Base-by-base conservation (phyloP, 1,139 yeast species). In the Hansenula lynferdii region DNA sequence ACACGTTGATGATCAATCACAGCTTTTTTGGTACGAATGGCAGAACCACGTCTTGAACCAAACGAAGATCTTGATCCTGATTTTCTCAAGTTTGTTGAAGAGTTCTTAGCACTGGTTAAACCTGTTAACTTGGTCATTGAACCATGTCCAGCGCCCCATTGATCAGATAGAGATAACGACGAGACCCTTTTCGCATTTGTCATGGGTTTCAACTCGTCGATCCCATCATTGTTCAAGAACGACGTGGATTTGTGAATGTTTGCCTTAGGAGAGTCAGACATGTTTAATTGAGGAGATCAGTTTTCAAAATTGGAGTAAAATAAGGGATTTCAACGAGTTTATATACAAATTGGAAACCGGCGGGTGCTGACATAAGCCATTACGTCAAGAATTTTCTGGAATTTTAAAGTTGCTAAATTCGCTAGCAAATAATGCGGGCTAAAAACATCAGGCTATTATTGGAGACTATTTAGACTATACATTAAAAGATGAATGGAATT, bases 171-270 rank as follows among this genome's bases (percentile, higher is more conserved):
- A 26, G 87, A 80, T 36, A 82, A 61, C 25, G 84, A 77, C n/a
- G 84, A 76, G n/a, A 80, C 84, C 29, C 81, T 61, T 54, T 79
- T 79, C 49, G 75, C 77, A 57, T 85, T 70, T 14, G 72, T 65
- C 40, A 70, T 65, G 1, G 89, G 89, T 40, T 71, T 73, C 53
- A 81, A 62, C 40, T 75, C 72, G 54, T 81, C 87, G 30, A 81
- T 80, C 26, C 85, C 85, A 53, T 81, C 87, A 48, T 80, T 81
- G 51, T 82, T 80, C 44, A 82, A 69, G 51, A 75, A 82, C 14
- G 85, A 78, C 25, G 50, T 31, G 3, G 34, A 31, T 8, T 31
- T 31, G 14, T 31, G 34, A 11, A 30, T 29, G n/a, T n/a, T n/a
- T n/a, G n/a, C n/a, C n/a, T n/a, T n/a, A 9, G 31, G 31, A n/a